Base-by-base conservation (phyloP, 179 eudicot species). In the Beta lomatogona region DNA sequence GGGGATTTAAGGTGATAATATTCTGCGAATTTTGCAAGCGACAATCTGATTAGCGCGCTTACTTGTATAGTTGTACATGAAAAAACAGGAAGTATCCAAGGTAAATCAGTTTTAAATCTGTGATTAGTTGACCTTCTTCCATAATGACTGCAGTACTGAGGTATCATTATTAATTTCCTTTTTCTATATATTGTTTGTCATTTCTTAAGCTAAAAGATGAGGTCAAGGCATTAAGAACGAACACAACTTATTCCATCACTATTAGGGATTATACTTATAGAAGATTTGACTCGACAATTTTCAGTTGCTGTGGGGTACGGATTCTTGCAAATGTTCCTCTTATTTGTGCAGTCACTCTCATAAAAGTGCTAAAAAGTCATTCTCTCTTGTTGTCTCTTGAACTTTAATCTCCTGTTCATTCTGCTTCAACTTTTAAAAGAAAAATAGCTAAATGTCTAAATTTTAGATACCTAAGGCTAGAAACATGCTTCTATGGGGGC, bases 321-420 rank as follows among this genome's bases (percentile, higher is more conserved):
- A 60, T 81, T 81, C 85, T 77, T 25, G 16, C 53, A 48, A 48
- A 9, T 65, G 74, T 54, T 44, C 78, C 36, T 45, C 52, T 68
- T 54, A 48, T 52, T 45, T 53, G 84, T 82, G 87, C 54, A 75
- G 85, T 85, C 87, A 78, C 77, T 78, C 61, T 85, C 87, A 68
- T 18, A 75, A 74, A 79, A 78, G 77, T 74, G 74, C 48, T 68
- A 9, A 65, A 65, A 59, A 85, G 81, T 84, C 85, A 82, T 63
- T 61, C 58, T 60, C 63, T 71, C 75, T 57, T 77, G 75, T 57
- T 77, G 75, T 46, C 79, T 61, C 71, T 16, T 4, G 54, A 73
- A 77, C 60, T 75, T 58, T 71, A 8, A 57, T 48, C n/a, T 60
- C 79, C 48, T 81, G 55, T 72, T 81, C 69, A 67, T 78, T 73